Conservation (phyloP, 305 asterid genomes). For the Ilex paraguariensis region DNA sequence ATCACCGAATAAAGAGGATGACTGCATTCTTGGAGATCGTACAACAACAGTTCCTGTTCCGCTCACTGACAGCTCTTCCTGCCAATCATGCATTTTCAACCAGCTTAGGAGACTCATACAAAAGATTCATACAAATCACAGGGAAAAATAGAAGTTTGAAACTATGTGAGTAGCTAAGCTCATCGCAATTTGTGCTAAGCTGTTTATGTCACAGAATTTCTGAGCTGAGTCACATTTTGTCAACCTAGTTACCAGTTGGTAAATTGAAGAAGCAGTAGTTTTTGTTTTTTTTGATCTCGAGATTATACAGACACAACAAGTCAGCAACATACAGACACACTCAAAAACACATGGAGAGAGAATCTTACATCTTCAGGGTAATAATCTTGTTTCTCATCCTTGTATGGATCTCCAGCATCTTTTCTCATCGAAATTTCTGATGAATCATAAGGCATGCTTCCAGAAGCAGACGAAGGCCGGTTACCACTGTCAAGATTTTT, state of each 20-base stretch:
- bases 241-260: background rate
- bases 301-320: background rate
- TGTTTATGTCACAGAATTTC: too few relatives aligned
- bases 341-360: background rate
- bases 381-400: conserved; percentile 39
- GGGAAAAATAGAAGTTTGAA: background rate
- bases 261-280: background rate
- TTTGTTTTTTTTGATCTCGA: too few relatives aligned
- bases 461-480: conserved; percentile 60
- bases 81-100: conserved; percentile 21
- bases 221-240: background rate
- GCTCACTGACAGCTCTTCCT: conserved; percentile 42
- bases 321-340: conserved; percentile 9
- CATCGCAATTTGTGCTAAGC: background rate
- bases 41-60: conserved; percentile 5
- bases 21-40: conserved; percentile 56
- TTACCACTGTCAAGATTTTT: conserved; percentile 45
- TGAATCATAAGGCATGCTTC: conserved; percentile 36
- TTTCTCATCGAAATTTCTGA: conserved; percentile 40
- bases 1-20: conserved; percentile 54
- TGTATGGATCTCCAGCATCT: conserved; percentile 36
- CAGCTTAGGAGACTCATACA: conserved; percentile 1
- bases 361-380: conserved; percentile 54
- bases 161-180: too few relatives aligned
- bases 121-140: background rate